Conservation (phyloP, 805 yeast species). For the Ogataea pilisensis region DNA sequence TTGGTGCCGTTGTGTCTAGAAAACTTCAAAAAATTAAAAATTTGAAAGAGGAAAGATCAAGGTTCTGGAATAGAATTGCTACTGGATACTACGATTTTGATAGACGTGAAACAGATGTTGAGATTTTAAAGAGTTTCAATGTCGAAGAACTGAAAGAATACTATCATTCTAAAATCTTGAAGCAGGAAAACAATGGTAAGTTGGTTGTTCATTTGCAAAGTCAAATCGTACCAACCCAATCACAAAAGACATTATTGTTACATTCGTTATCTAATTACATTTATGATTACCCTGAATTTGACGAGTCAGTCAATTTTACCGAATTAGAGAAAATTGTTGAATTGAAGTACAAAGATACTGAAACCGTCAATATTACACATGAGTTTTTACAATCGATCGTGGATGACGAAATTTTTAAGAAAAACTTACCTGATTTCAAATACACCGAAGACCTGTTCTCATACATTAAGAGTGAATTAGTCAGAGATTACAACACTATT, state of each 20-base stretch:
- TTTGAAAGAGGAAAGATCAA: constrained; percentile 66
- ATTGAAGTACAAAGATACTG: constrained; percentile 6
- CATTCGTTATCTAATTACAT: constrained; percentile 28
- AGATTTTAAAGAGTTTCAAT: constrained; percentile 47
- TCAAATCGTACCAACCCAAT: constrained; percentile 29
- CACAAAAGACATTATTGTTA: constrained; percentile 22
- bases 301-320: constrained; percentile 22
- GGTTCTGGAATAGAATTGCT: constrained; percentile 64
- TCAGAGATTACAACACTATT: constrained; percentile 10
- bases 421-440: constrained; percentile 17
- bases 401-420: constrained; percentile 13
- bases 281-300: constrained; percentile 25
- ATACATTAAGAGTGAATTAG: constrained; percentile 12
- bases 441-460: constrained; percentile 15
- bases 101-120: constrained; percentile 53
- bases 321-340: constrained; percentile 21
- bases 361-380: constrained; percentile 6
- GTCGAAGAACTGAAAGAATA: constrained; percentile 55
- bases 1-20: constrained; percentile 60
- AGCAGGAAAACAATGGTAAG: constrained; percentile 30
- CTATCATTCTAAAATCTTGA: constrained; percentile 41
- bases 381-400: constrained; percentile 10
- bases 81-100: constrained; percentile 78
- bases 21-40: constrained; percentile 73
- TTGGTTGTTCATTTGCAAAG: constrained; percentile 64